A percentile compares a stretch with the other conserved stretches of the same genome.
Evolutionary conservation across 768 basidiomycete genomes (phyloP).

Genomic region (Coprinellus micaceus): DNA sequence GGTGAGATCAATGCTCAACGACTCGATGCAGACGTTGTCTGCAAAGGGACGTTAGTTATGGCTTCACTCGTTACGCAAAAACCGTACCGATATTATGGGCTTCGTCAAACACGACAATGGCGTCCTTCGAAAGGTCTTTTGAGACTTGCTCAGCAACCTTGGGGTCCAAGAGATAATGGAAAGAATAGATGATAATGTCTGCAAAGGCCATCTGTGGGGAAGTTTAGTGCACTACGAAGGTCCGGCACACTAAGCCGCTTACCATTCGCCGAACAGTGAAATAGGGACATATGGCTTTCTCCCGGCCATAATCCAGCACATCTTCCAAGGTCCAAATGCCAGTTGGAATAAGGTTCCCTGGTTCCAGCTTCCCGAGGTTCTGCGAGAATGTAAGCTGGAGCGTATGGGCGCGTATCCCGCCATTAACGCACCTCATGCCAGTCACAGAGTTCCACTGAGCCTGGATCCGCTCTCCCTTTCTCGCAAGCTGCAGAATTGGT

Average conservation of each 20-base stretch:
- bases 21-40: constrained; percentile 99
- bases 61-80: background rate
- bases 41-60: constrained; percentile 24
- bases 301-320: constrained; percentile 81
- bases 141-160: constrained; percentile 99
- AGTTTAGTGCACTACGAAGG: constrained; percentile 8
- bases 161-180: constrained; percentile 97
- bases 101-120: constrained; percentile 98
- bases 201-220: constrained; percentile 82
- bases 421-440: constrained; percentile 82
- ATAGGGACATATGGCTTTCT: constrained; percentile 88
- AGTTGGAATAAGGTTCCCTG: constrained; percentile 74
- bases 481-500: constrained; percentile 82
- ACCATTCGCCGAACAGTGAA: constrained; percentile 97
- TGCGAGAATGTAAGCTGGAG: constrained; percentile 28
- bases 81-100: constrained; percentile 94
- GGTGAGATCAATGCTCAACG: constrained; percentile 93
- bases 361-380: constrained; percentile 80
- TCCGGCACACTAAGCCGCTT: constrained; percentile 7
- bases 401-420: background rate
- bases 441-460: constrained; percentile 85
- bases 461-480: constrained; percentile 81
- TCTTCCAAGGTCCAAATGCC: constrained; percentile 96
- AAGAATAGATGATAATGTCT: constrained; percentile 96
- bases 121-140: constrained; percentile 94